phyloP scores from a whole-genome alignment of 148 eudicot species.

The Vaccinium darrowii region DNA sequence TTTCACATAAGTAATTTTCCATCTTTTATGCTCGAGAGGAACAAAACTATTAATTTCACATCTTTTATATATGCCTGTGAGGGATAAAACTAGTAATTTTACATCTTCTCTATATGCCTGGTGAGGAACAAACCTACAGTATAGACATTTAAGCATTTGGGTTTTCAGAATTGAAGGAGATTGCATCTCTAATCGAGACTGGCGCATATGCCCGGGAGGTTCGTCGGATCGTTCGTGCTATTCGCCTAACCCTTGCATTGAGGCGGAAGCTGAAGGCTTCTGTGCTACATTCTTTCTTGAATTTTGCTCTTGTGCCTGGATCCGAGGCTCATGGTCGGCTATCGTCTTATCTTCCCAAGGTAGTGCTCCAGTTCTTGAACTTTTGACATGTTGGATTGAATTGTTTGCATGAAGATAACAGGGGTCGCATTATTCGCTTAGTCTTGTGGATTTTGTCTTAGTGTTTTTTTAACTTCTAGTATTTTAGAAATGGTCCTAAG shows the following conservation, averaged over 20 bases:
- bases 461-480: not conserved
- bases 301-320: constrained; percentile 62
- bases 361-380: constrained; percentile 14
- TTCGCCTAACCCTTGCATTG: constrained; percentile 66
- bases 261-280: constrained; percentile 67
- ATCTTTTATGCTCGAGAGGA: not conserved
- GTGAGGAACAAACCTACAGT: not conserved
- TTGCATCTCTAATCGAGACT: constrained; percentile 64
- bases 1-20: not conserved
- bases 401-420: not conserved
- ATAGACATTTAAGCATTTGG: constrained; percentile 1
- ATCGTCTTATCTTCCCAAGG: constrained; percentile 75
- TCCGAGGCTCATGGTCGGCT: constrained; percentile 67
- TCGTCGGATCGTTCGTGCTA: constrained; percentile 68
- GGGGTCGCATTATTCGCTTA: not conserved
- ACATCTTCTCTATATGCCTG: too few relatives aligned
- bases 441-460: not conserved
- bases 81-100: too few relatives aligned
- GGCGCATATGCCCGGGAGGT: constrained; percentile 74
- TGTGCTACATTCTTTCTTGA: constrained; percentile 59
- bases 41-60: not conserved
- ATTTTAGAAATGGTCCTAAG: not conserved
- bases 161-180: constrained; percentile 74
- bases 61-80: not conserved
- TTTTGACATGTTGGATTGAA: not conserved